Base-by-base conservation (phyloP, 306 rosid genomes). In the Rubus parviflorus region DNA sequence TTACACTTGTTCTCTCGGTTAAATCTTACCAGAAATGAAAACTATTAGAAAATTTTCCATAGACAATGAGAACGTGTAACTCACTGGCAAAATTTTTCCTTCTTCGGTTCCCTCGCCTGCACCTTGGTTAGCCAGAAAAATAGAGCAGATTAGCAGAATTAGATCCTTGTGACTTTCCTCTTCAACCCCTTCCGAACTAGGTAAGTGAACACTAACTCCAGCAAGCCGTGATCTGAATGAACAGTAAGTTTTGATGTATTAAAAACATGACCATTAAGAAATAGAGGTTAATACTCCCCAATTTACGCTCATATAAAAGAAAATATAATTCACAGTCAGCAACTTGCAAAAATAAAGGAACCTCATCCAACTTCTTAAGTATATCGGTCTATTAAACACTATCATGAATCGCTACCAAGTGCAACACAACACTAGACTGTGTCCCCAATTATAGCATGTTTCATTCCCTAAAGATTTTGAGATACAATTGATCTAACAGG, bases 111-210 rank as follows among this genome's bases (percentile, higher is more conserved):
- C 97, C 68, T 89, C 98, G 53, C 87, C 87, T 67, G 84, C 91
- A 81, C 96, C 97, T 79, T 84, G 88, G 89, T 96, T 91, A 72
- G 99, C 97, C 87, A 96, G 84, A 87, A 96, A 96, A 76, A 96
- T 89, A 67, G 98, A 88, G 79, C 99, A 96, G 53, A 96, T 74
- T 30, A 88, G 82, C 8, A 85, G 85, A 72, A 88, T 80, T 57
- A 88, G 85, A 75, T 86, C 87, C 85, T 82, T 85, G 78, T 81
- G 90, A 84, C 76, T 86, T 86, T 79, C 84, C 67, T 79, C 83
- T 73, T 74, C 80, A 78, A 76, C 58, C 70, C 90, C 93, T 78
- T 78, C 82, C 0, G 85, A 79, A 15, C 87, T 77, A 53, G 75
- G 81, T 35, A 86, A 71, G 4, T 57, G 86, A 71, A 88, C 89